Evolutionary conservation across 768 basidiomycete genomes (phyloP), one percentile per base, ranked within the genome.

Genomic region (Amanita fuliginea): DNA sequence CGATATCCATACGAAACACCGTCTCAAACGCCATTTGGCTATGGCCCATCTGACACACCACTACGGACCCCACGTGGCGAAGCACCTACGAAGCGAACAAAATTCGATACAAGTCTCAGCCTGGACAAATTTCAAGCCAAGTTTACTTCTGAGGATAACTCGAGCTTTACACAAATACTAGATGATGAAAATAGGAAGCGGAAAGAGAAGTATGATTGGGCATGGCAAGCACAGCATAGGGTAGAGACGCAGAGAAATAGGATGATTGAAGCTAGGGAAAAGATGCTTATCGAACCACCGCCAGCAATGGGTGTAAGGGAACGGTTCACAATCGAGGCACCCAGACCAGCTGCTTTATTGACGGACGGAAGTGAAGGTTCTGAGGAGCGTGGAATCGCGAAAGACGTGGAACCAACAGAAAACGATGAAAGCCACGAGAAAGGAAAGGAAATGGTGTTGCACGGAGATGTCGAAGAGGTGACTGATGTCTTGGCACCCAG

Each of bases 121-220:
- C 74, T 97, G 14, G 92, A 97, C 62, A 69, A 69, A 13, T 99
- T 97, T 63, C 96, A 98, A 62, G 79, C 89, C 0, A 77, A 76
- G 37, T 96, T 90, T 62, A 98, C 96, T 1, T 96, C 93, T 0
- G 93, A 97, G 61, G 96, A 99, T 65, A 99, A 99, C 63, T 81
- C 94, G 4, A 96, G 93, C 52, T 98, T 99, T 62, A 90, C 92
- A 7, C 75, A 89, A 54, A 94, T 98, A 52, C 67, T 99, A 48
- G 81, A 92, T 51, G 81, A 85, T 48, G 95, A 97, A 71, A 98
- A 99, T 61, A 68, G 73, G 63, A 74, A 76, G 56, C 74, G 92
- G 52, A 81, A 80, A 61, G 86, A 89, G 61, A 80, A 71, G 62
- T 91, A 83, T 73, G 78, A 67, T 0, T 99, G 96, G 96, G 96